Conservation (phyloP, 1,139 yeast genomes). For the Kurtzmaniella quercitrusa region DNA sequence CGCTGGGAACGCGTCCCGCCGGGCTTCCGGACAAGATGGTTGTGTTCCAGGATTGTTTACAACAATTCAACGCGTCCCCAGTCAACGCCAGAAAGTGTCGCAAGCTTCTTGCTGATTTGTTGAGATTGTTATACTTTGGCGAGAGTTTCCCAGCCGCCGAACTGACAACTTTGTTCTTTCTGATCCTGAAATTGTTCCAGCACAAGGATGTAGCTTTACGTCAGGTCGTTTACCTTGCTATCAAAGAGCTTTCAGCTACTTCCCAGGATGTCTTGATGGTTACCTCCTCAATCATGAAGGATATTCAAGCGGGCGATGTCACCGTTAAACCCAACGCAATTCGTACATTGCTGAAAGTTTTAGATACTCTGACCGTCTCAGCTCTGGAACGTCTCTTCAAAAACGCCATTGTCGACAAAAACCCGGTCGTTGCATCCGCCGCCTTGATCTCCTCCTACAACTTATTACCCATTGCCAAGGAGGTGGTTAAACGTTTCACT, state of each 20-base stretch:
- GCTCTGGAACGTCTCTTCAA: constrained; percentile 92
- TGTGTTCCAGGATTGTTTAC: constrained; percentile 91
- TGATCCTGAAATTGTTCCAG: constrained; percentile 91
- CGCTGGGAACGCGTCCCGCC: constrained; percentile 47
- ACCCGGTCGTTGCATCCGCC: constrained; percentile 86
- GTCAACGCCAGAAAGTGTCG: constrained; percentile 88
- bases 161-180: constrained; percentile 89
- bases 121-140: constrained; percentile 74
- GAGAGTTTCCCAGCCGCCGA: constrained; percentile 85
- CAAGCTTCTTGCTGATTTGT: constrained; percentile 64
- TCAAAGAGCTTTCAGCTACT: constrained; percentile 79
- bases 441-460: constrained; percentile 91
- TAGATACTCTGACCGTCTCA: constrained; percentile 89
- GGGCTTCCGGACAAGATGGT: constrained; percentile 93
- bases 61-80: constrained; percentile 90
- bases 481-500: constrained; percentile 88
- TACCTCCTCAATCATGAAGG: constrained; percentile 96
- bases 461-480: constrained; percentile 82
- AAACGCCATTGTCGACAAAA: constrained; percentile 87
- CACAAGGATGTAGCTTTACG: constrained; percentile 88
- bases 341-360: constrained; percentile 82
- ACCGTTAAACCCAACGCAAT: constrained; percentile 93
- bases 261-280: constrained; percentile 96
- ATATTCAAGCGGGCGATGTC: constrained; percentile 84
- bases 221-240: constrained; percentile 90